A percentile compares a stretch with the other conserved stretches of the same genome.
Conservation (phyloP, 768 basidiomycete genomes). For the Leccinum aurantiacum region DNA sequence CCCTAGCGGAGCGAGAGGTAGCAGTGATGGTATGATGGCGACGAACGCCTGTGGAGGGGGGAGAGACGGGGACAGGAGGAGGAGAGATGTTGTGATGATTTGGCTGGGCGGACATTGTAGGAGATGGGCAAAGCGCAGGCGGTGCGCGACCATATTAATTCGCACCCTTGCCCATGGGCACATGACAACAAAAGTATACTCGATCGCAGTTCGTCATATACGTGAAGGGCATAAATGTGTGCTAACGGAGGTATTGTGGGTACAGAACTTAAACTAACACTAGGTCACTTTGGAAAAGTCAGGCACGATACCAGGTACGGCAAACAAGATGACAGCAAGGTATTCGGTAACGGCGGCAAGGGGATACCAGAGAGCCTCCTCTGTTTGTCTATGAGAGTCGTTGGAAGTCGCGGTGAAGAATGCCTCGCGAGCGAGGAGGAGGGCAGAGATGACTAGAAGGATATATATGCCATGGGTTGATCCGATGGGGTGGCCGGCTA, state of each 20-base stretch:
- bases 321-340: constrained; percentile 30
- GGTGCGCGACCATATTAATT: background rate
- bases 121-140: background rate
- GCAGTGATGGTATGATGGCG: constrained; percentile 84
- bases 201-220: too few species aligned
- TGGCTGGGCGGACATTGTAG: constrained; percentile 38
- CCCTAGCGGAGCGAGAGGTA: constrained; percentile 62
- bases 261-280: background rate
- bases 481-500: constrained; percentile 10
- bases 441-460: constrained; percentile 24
- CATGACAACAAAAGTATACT: constrained; percentile 11
- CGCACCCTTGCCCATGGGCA: constrained; percentile 28
- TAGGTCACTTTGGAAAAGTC: constrained; percentile 2
- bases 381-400: constrained; percentile 18
- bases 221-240: constrained; percentile 5
- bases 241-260: constrained; percentile 7
- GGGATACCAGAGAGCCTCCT: constrained; percentile 35
- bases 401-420: constrained; percentile 31
- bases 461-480: constrained; percentile 20
- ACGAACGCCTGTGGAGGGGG: constrained; percentile 53
- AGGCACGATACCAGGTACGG: constrained; percentile 35
- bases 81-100: constrained; percentile 41
- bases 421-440: constrained; percentile 31
- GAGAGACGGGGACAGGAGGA: constrained; percentile 39
- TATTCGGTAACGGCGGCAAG: constrained; percentile 33